Evolutionary conservation across 352 stramenopile species (phyloP).

Genomic region (Pilasporangium apinafurcum): DNA sequence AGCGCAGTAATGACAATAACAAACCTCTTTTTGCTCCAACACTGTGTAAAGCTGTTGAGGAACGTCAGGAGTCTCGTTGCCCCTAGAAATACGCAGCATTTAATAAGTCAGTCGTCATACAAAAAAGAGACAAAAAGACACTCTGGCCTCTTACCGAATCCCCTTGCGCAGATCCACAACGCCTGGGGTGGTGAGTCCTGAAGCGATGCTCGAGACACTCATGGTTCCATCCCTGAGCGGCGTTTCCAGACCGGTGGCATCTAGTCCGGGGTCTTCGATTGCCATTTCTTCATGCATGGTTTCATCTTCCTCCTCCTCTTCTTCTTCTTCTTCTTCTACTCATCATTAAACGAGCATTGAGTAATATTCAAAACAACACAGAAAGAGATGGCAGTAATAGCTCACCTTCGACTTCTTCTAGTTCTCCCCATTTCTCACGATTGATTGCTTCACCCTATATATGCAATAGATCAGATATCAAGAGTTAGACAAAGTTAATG

Average conservation of each 20-base stretch:
- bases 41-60: conserved; percentile 77
- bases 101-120: conserved; percentile 3
- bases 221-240: conserved; percentile 55
- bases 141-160: conserved; percentile 50
- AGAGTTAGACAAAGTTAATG: neutral
- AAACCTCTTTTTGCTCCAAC: conserved; percentile 66
- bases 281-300: conserved; percentile 21
- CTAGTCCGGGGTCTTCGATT: conserved; percentile 19
- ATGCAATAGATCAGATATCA: conserved; percentile 1
- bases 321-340: conserved; percentile 30
- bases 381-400: too few relatives aligned
- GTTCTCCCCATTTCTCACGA: conserved; percentile 62
- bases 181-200: conserved; percentile 59
- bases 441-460: conserved; percentile 38
- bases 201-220: conserved; percentile 63
- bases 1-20: too few relatives aligned
- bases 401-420: conserved; percentile 58
- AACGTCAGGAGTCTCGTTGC: conserved; percentile 47
- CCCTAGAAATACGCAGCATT: conserved; percentile 24
- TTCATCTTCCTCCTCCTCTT: conserved; percentile 46
- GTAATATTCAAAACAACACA: neutral
- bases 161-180: conserved; percentile 76
- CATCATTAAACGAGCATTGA: conserved; percentile 9
- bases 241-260: conserved; percentile 53
- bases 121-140: too few relatives aligned